Evolutionary conservation across 2,329 filamentous ascomycete species (phyloP).

Genomic region (Cordyceps fumosorosea): DNA sequence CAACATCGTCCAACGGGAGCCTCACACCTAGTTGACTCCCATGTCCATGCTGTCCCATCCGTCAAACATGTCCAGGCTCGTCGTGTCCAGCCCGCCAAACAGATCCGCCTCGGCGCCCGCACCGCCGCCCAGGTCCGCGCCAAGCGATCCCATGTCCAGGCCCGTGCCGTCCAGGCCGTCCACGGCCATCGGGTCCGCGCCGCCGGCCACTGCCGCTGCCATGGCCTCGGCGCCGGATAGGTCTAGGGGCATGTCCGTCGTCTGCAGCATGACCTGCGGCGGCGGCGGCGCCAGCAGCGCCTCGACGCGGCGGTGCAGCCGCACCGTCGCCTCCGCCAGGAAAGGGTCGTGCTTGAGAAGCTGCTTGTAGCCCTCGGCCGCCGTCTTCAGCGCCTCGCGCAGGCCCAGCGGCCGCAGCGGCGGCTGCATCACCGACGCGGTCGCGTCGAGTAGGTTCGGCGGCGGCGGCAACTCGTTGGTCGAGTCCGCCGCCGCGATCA

Average conservation of each 20-base stretch:
- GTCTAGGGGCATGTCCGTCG: conserved; percentile 34
- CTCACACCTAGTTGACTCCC: background rate
- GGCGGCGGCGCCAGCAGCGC: conserved; percentile 49
- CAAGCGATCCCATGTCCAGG: conserved; percentile 31
- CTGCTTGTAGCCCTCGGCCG: conserved; percentile 51
- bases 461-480: conserved; percentile 34
- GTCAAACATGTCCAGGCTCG: conserved; percentile 39
- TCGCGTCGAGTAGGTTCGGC: conserved; percentile 24
- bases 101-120: conserved; percentile 33
- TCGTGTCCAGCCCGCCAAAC: conserved; percentile 32
- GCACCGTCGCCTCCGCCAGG: conserved; percentile 55
- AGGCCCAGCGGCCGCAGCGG: conserved; percentile 48
- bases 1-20: background rate
- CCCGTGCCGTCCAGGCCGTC: conserved; percentile 27
- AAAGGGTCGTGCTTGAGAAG: conserved; percentile 50
- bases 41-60: conserved; percentile 33
- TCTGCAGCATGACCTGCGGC: conserved; percentile 35
- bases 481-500: conserved; percentile 62
- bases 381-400: conserved; percentile 51
- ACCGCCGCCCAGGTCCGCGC: conserved; percentile 20
- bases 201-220: conserved; percentile 15
- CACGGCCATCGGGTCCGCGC: conserved; percentile 36
- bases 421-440: conserved; percentile 27
- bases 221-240: conserved; percentile 27
- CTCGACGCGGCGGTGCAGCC: conserved; percentile 58